Evolutionary conservation across 768 basidiomycete species (phyloP), one percentile per base, ranked within the genome.

Genomic region (Thelephora aurantiotincta): DNA sequence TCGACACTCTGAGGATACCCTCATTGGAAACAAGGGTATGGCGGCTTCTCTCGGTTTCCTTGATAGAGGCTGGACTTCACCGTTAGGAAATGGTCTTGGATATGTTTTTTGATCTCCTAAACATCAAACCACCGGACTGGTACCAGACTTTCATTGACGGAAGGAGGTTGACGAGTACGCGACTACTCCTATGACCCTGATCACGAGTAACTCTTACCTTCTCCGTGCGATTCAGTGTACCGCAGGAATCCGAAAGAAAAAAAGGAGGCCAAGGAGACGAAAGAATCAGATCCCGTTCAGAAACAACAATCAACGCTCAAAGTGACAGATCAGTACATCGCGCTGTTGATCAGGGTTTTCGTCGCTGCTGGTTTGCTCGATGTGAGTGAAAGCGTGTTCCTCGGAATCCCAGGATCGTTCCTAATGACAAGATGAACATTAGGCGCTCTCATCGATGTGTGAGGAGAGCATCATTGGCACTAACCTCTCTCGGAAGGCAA

Each of bases 101-200:
- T 55, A 83, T 96, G 77, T 85, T 98, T 56, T 97, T 97, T 56
- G 86, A 89, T 51, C 70, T 93, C 14, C 67, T 99, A 16, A 88
- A 91, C 48, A 93, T 98, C 63, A 88, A 88, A 60, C 75, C 85
- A 0, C 87, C 91, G 1, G 83, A 84, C 41, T 97, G 93, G 91
- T 88, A 89, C 59, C 77, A 89, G 56, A 84, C 88, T 0, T 97
- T 94, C 57, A 82, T 96, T 33, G 83, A 83, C 48, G 92, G 91
- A 11, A 77, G 87, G 43, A 72, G 92, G 23, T 64, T 96, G 47
- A 94, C 91, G 2, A 84, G 92, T 92, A 58, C 51, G 80, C 55
- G 42, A n/a, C 34, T 43, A 18, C 42, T 14, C 11, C 44, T 33
- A 48, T 13, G 36, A 44, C 14, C 46, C 11, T 41, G 26, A n/a